These are phyloP conservation scores for Hypomontagnella submonticulosa DNA, from an alignment of 495 filamentous ascomycete genomes.

Conservation along the genomic window DNA sequence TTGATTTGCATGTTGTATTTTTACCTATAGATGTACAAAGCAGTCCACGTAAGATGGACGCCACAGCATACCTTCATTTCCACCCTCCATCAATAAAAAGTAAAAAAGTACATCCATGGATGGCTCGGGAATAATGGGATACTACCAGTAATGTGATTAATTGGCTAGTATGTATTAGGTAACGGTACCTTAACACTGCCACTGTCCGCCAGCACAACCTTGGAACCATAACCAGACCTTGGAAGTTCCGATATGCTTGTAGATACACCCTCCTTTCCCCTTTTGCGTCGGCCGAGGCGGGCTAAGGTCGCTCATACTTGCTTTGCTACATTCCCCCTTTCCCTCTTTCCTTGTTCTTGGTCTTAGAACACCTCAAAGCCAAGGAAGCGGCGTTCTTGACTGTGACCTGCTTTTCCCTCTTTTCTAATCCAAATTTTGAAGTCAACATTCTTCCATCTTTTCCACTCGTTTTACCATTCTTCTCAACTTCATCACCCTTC, in stretches of 20 bases:
- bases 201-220: too few species aligned
- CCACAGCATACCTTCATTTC: conserved; percentile 24
- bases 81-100: conserved; percentile 11
- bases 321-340: conserved; percentile 27
- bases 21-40: background rate
- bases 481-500: conserved; percentile 34
- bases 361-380: conserved; percentile 25
- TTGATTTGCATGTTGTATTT: background rate
- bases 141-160: background rate
- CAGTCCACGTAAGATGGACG: conserved; percentile 19
- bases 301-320: conserved; percentile 25
- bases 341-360: conserved; percentile 36
- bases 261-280: conserved; percentile 39
- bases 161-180: too few species aligned
- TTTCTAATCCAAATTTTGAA: conserved; percentile 38
- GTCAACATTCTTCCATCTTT: conserved; percentile 22
- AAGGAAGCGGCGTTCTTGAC: conserved; percentile 28
- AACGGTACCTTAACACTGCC: too few species aligned
- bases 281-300: conserved; percentile 3
- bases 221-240: too few species aligned
- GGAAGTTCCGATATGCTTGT: conserved; percentile 1
- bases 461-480: conserved; percentile 29
- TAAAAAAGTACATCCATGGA: background rate
- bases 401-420: conserved; percentile 29
- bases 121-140: conserved; percentile 9